Evolutionary conservation across 805 yeast species (phyloP), one percentile per base, ranked within the genome.

Genomic region (Cyberlindnera nakhonratchasimensis): DNA sequence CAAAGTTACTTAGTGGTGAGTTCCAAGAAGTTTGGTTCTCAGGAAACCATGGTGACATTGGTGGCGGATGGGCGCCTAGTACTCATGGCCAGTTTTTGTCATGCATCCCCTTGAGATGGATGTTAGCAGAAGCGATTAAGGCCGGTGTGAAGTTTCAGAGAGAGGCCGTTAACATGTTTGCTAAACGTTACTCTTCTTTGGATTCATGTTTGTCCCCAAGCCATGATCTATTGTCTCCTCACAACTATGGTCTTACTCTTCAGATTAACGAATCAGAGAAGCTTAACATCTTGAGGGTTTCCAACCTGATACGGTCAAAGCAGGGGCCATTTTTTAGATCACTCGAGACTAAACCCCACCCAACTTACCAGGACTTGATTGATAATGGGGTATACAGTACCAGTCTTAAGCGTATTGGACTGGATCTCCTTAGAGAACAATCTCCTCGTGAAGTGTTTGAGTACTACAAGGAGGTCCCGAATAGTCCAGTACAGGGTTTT

Each of bases 41-140:
- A 1, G 89, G 87, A 2, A 77, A 77, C 53, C 88, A 82, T 58
- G 68, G 82, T 9, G 87, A 82, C 58, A 63, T 77, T 51, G 88
- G 88, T 2, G 87, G 87, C 3, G 84, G 84, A 0, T 80, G 84
- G 82, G 57, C 66, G 2, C 58, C 66, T 5, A 80, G 75, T 54
- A 25, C 44, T 0, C 55, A 65, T 36, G 76, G 76, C 2, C 71
- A 75, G 31, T 52, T 58, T 18, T 45, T 76, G 13, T 68, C 84
- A 0, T 71, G 77, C 48, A 47, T 79, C 13, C 64, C 86, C 0
- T 61, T 82, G 19, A 65, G 81, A 46, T 82, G 87, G 87, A 75
- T 82, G 57, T 44, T 81, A 11, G 62, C 72, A 5, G 78, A 76
- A 54, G 77, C 84, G 0, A 52, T 73, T 8, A 67, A 66, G 38